These are phyloP conservation scores for Saxispiralis lemnorum DNA, from an alignment of 495 filamentous ascomycete genomes.

Conservation along the genomic window DNA sequence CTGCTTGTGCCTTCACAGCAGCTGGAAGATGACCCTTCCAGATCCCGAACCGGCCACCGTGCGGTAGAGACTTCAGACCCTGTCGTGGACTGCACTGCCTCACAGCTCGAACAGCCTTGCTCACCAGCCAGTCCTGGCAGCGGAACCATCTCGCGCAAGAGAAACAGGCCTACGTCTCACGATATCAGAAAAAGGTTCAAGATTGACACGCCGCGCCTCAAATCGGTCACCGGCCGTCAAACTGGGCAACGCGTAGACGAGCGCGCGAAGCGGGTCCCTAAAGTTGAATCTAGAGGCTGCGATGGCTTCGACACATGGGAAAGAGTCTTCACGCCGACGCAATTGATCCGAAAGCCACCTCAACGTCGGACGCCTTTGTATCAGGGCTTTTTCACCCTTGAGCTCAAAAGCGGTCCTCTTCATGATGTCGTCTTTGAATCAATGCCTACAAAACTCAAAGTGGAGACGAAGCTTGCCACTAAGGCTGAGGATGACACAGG, in stretches of 20 bases:
- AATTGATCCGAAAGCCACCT: no score
- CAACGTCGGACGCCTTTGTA: neutral
- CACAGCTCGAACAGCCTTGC: neutral
- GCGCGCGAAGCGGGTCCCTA: neutral
- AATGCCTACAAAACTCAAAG: neutral
- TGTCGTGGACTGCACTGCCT: neutral
- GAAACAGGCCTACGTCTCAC: no score
- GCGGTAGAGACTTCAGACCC: conserved; percentile 1
- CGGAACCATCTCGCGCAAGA: no score
- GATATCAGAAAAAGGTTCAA: neutral
- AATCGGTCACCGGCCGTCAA: no score
- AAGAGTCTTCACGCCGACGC: no score
- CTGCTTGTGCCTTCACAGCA: neutral
- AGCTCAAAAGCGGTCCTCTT: conserved; percentile 9
- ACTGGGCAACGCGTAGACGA: no score
- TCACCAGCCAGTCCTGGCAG: no score
- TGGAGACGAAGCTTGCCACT: neutral
- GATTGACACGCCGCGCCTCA: neutral
- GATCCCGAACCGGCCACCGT: neutral
- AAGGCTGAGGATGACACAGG: no score
- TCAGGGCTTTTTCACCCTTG: neutral
- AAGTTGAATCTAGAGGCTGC: neutral
- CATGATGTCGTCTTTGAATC: conserved; percentile 5
- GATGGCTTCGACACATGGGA: conserved; percentile 14
- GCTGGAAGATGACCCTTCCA: neutral